phyloP scores from a whole-genome alignment of 2,329 filamentous ascomycete genomes.

The Pseudogymnoascus destructans region DNA sequence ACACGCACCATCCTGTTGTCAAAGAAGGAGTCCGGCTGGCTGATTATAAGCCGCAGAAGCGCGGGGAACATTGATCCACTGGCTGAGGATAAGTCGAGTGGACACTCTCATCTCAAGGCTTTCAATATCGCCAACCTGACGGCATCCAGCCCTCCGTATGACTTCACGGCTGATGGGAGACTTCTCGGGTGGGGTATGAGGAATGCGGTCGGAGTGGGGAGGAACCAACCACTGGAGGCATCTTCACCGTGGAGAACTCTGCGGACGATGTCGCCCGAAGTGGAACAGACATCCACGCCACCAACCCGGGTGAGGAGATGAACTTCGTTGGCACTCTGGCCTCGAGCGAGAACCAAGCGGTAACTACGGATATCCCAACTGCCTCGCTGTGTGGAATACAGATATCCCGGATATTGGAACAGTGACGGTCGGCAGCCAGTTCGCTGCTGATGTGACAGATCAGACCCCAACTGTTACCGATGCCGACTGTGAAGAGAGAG shows the following conservation, averaged over 20 bases:
- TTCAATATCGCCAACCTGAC: conserved; percentile 34
- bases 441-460: conserved; percentile 28
- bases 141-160: conserved; percentile 25
- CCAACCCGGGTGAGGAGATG: conserved; percentile 63
- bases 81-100: conserved; percentile 38
- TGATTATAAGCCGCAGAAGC: conserved; percentile 56
- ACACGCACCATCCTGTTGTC: conserved; percentile 56
- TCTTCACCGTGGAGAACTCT: conserved; percentile 57
- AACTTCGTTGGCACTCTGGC: conserved; percentile 54
- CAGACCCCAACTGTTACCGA: conserved; percentile 31
- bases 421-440: conserved; percentile 37
- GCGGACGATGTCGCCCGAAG: conserved; percentile 48
- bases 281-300: conserved; percentile 46
- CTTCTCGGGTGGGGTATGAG: conserved; percentile 55
- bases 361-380: conserved; percentile 61
- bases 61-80: conserved; percentile 46
- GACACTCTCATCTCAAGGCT: conserved; percentile 54
- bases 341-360: conserved; percentile 25
- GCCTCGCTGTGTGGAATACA: conserved; percentile 53
- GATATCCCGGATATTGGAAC: conserved; percentile 30
- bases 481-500: conserved; percentile 32
- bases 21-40: conserved; percentile 36
- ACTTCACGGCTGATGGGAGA: conserved; percentile 36
- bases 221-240: conserved; percentile 38
- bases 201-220: conserved; percentile 59